phyloP scores from a whole-genome alignment of 2,329 filamentous ascomycete species.

The Paecilomyces variotii region DNA sequence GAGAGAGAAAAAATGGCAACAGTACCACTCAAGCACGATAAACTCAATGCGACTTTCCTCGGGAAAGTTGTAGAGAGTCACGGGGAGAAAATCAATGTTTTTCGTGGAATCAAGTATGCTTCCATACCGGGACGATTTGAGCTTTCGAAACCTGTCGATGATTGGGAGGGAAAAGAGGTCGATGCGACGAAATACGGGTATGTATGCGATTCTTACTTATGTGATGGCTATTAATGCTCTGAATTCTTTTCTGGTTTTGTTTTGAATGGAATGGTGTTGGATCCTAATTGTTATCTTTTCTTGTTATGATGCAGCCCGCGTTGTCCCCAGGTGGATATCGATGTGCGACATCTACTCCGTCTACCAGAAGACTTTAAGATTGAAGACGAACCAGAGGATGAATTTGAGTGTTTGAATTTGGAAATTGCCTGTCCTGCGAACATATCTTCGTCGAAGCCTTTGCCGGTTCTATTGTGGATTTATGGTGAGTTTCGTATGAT shows the following conservation, averaged over 20 bases:
- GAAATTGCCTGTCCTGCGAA: slow-evolving; percentile 28
- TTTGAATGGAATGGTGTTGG: neutral
- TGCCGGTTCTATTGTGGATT: slow-evolving; percentile 41
- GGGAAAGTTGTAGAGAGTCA: slow-evolving; percentile 12
- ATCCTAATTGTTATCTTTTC: slow-evolving; percentile 6
- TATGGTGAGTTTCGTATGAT: slow-evolving; percentile 23
- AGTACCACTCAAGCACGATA: slow-evolving; percentile 14
- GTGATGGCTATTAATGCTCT: neutral
- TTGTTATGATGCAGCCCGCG: slow-evolving; percentile 23
- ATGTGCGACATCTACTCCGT: slow-evolving; percentile 38
- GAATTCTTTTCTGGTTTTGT: neutral
- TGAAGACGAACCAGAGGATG: slow-evolving; percentile 28
- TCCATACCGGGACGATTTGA: slow-evolving; percentile 23
- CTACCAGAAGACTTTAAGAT: slow-evolving; percentile 28
- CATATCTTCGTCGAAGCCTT: neutral
- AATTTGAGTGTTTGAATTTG: slow-evolving; percentile 38
- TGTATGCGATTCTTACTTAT: neutral
- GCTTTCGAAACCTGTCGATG: slow-evolving; percentile 14
- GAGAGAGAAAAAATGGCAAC: slow-evolving; percentile 10
- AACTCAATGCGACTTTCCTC: slow-evolving; percentile 20
- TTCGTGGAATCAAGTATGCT: slow-evolving; percentile 25
- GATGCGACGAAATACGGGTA: slow-evolving; percentile 29
- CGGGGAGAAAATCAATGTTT: slow-evolving; percentile 15
- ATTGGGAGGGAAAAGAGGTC: slow-evolving; percentile 19
- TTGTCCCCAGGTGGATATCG: slow-evolving; percentile 36